A percentile compares a stretch with the other conserved stretches of the same genome.
Evolutionary conservation across 192 early-diverging fungal species (phyloP).

Genomic region (Backusella sp.): DNA sequence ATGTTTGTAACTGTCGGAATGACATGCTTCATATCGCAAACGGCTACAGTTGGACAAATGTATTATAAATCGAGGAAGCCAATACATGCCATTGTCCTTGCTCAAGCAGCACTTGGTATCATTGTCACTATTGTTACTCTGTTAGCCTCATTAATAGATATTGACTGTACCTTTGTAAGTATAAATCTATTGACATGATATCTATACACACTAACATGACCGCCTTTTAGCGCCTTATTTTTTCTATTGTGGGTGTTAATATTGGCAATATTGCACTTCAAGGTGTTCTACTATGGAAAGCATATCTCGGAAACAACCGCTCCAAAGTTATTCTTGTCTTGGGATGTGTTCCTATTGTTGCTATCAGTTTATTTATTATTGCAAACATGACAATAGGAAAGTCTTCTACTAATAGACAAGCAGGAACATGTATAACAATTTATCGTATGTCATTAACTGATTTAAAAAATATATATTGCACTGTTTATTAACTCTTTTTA

Average conservation of each 20-base stretch:
- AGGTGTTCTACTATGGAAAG: slow-evolving; percentile 32
- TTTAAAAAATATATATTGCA: background rate
- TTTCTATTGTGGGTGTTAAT: slow-evolving; percentile 35
- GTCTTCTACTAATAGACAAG: background rate
- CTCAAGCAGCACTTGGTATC: slow-evolving; percentile 24
- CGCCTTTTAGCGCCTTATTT: slow-evolving; percentile 18
- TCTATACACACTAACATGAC: background rate
- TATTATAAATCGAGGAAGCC: slow-evolving; percentile 21
- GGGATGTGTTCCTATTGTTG: slow-evolving; percentile 20
- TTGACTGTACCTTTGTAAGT: slow-evolving; percentile 35
- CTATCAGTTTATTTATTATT: slow-evolving; percentile 22
- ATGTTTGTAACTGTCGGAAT: slow-evolving; percentile 32
- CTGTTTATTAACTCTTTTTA: background rate
- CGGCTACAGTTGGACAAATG: slow-evolving; percentile 9
- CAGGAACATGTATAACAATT: slow-evolving; percentile 21
- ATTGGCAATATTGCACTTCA: slow-evolving; percentile 27
- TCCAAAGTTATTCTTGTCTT: slow-evolving; percentile 23
- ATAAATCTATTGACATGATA: background rate
- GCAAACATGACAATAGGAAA: slow-evolving; percentile 23
- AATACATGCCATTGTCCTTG: slow-evolving; percentile 21
- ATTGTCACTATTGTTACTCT: slow-evolving; percentile 29
- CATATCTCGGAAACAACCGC: slow-evolving; percentile 30
- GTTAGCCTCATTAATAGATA: slow-evolving; percentile 15
- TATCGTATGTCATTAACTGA: slow-evolving; percentile 21
- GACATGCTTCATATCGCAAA: slow-evolving; percentile 33